Evolutionary conservation across 2,329 filamentous ascomycete species (phyloP).

Genomic region (Neoascochyta sp.): DNA sequence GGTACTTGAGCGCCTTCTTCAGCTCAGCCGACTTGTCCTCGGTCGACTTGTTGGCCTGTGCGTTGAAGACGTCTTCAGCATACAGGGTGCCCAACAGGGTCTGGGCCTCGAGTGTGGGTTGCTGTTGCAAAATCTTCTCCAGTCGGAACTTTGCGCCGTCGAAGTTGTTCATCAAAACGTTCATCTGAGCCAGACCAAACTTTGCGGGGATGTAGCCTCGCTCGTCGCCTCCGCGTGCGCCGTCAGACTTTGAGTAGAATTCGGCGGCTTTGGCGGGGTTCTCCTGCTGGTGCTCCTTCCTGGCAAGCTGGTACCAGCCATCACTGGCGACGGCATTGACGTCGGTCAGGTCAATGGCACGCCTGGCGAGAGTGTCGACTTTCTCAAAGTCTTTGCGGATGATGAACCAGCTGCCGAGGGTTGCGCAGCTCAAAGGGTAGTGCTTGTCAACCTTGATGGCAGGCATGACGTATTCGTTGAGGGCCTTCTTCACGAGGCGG

Average conservation of each 20-base stretch:
- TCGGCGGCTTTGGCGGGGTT: constrained; percentile 73
- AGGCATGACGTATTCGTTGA: constrained; percentile 90
- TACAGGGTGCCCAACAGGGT: constrained; percentile 86
- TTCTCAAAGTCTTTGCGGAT: constrained; percentile 75
- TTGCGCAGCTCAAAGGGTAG: constrained; percentile 81
- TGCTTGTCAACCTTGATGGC: constrained; percentile 92
- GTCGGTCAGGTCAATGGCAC: constrained; percentile 92
- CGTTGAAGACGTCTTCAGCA: constrained; percentile 87
- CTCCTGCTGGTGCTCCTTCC: constrained; percentile 82
- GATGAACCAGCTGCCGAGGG: constrained; percentile 87
- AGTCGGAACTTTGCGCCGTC: constrained; percentile 89
- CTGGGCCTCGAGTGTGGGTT: constrained; percentile 82
- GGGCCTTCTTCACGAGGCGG: constrained; percentile 82
- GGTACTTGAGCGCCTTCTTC: constrained; percentile 78
- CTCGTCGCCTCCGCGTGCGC: constrained; percentile 86
- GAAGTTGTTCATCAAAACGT: constrained; percentile 76
- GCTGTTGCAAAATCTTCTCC: constrained; percentile 89
- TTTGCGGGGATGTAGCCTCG: constrained; percentile 90
- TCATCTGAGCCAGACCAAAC: constrained; percentile 87
- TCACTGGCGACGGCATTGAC: constrained; percentile 96
- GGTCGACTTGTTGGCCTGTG: constrained; percentile 65
- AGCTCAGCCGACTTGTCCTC: constrained; percentile 84
- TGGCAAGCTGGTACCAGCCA: constrained; percentile 90
- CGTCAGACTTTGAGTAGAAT: constrained; percentile 85
- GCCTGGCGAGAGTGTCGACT: constrained; percentile 81